A percentile compares a stretch with the other conserved stretches of the same genome.
Evolutionary conservation across 202 grass and related monocot genomes (phyloP).

Genomic region (Zizania palustris): DNA sequence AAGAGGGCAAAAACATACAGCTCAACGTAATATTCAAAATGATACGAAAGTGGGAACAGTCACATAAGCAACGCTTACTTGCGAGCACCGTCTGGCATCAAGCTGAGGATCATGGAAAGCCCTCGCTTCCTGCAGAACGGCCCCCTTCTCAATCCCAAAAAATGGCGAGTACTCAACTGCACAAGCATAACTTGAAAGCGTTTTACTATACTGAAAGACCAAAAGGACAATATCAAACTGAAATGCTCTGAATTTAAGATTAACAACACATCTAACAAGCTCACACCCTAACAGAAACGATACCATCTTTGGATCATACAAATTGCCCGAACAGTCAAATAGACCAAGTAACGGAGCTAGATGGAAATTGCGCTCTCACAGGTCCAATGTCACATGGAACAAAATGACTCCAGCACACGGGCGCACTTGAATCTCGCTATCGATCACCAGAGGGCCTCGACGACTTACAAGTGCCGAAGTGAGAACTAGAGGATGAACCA

Average conservation of each 20-base stretch:
- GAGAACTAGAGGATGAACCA: not conserved
- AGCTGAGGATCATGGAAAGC: slow-evolving; percentile 78
- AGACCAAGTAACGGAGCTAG: not conserved
- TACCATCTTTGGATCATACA: not conserved
- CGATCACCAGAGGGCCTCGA: not conserved
- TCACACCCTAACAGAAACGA: not conserved
- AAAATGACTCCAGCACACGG: not conserved
- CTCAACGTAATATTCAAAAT: not conserved
- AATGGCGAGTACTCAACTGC: slow-evolving; percentile 72
- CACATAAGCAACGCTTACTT: slow-evolving; percentile 41
- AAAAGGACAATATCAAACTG: slow-evolving; percentile 20
- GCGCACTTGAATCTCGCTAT: not conserved
- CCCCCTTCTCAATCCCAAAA: slow-evolving; percentile 78
- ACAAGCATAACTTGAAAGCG: slow-evolving; percentile 30
- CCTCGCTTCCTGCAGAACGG: slow-evolving; percentile 70
- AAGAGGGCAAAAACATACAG: slow-evolving; percentile 5
- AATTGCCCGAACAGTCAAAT: not conserved
- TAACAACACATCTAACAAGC: slow-evolving; percentile 15
- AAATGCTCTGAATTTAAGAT: not conserved
- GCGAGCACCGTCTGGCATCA: slow-evolving; percentile 63
- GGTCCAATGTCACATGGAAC: not conserved
- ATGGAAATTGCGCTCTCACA: not conserved
- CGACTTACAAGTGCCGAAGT: not conserved
- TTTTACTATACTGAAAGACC: slow-evolving; percentile 7
- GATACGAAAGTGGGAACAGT: not conserved